phyloP scores from a whole-genome alignment of 2,329 filamentous ascomycete genomes.

The Herpotrichia juniperi region DNA sequence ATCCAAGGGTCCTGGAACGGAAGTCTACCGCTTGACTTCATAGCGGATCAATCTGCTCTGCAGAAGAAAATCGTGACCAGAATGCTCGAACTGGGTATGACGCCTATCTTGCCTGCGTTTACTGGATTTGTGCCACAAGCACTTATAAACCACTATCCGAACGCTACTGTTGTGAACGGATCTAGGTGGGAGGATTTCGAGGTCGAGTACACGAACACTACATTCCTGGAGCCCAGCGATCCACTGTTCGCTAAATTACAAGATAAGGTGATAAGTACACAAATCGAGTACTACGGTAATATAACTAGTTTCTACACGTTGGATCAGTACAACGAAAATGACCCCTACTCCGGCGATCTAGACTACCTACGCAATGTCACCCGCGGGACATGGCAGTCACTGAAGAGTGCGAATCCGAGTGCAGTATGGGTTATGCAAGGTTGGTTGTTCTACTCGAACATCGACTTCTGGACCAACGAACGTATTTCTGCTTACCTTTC shows the following conservation, averaged over 20 bases:
- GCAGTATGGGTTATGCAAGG: slow-evolving; percentile 61
- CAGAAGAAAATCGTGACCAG: slow-evolving; percentile 57
- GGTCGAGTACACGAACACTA: slow-evolving; percentile 51
- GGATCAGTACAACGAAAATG: slow-evolving; percentile 61
- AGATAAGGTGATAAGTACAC: slow-evolving; percentile 54
- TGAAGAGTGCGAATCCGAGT: slow-evolving; percentile 56
- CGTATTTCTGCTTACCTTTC: slow-evolving; percentile 57
- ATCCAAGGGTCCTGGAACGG: slow-evolving; percentile 59
- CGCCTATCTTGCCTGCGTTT: slow-evolving; percentile 58
- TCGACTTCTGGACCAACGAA: slow-evolving; percentile 52
- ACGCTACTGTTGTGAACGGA: slow-evolving; percentile 52
- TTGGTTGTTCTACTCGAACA: slow-evolving; percentile 56
- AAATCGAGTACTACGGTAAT: slow-evolving; percentile 55
- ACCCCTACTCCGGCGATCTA: slow-evolving; percentile 53
- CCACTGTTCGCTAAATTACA: slow-evolving; percentile 52
- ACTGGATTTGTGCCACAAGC: slow-evolving; percentile 57
- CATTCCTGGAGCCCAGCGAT: slow-evolving; percentile 57
- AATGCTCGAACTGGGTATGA: slow-evolving; percentile 61
- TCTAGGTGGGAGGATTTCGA: slow-evolving; percentile 54
- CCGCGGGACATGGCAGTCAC: slow-evolving; percentile 52
- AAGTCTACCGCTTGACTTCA: slow-evolving; percentile 53
- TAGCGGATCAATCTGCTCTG: slow-evolving; percentile 55
- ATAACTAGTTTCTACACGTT: slow-evolving; percentile 57
- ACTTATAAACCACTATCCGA: slow-evolving; percentile 49
- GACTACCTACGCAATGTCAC: slow-evolving; percentile 53